Evolutionary conservation across 2,329 filamentous ascomycete genomes (phyloP).

Genomic region (Fusarium odoratissimum): DNA sequence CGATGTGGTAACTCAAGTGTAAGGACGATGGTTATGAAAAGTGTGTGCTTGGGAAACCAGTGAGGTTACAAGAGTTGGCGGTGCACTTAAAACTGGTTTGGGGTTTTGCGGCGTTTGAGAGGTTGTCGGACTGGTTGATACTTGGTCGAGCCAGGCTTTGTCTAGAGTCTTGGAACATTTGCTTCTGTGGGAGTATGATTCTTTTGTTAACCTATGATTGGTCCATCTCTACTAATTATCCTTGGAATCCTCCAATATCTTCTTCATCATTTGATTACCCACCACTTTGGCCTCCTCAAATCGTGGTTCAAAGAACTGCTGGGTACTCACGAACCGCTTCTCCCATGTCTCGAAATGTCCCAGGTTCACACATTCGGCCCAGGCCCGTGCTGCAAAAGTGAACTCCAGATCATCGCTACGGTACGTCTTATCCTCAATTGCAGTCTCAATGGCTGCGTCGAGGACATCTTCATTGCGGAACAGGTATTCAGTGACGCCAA

Average conservation of each 20-base stretch:
- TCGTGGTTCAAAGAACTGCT: constrained; percentile 89
- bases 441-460: constrained; percentile 85
- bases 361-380: constrained; percentile 92
- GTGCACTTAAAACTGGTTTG: not conserved
- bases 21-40: not conserved
- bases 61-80: not conserved
- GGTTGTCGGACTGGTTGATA: not conserved
- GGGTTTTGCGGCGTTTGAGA: constrained; percentile 4
- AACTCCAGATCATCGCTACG: constrained; percentile 97
- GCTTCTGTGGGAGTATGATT: constrained; percentile 2
- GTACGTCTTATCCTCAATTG: constrained; percentile 90
- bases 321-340: constrained; percentile 90
- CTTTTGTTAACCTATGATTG: not conserved
- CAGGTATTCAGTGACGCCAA: constrained; percentile 96
- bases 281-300: constrained; percentile 89
- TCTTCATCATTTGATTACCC: constrained; percentile 97
- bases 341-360: constrained; percentile 94
- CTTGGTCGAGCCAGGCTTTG: not conserved
- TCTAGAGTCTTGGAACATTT: constrained; percentile 17
- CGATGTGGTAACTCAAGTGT: constrained; percentile 55
- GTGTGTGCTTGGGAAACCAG: not conserved
- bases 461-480: constrained; percentile 86
- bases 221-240: constrained; percentile 37
- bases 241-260: constrained; percentile 84
- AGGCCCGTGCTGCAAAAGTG: constrained; percentile 94